A percentile compares a stretch with the other conserved stretches of the same genome.
Conservation (phyloP, 805 yeast species). For the Kodamaea hsintzibuensis region DNA sequence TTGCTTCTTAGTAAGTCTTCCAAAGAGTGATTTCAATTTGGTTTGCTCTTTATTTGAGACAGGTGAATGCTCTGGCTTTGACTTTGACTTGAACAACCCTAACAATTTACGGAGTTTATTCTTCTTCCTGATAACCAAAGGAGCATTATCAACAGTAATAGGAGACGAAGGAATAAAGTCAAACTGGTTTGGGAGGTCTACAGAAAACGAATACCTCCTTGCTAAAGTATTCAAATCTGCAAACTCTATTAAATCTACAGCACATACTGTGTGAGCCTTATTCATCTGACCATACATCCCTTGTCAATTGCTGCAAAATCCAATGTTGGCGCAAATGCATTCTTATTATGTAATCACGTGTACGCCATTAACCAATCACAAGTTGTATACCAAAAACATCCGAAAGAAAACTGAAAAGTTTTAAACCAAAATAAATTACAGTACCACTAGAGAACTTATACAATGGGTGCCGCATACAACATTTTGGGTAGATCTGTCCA, state of each 20-base stretch:
- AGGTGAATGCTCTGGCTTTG: background rate
- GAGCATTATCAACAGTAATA: background rate
- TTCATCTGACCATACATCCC: background rate
- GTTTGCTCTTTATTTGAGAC: background rate
- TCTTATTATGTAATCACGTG: background rate
- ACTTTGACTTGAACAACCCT: background rate
- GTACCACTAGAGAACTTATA: conserved; percentile 1
- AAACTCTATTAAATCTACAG: background rate
- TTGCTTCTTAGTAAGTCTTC: background rate
- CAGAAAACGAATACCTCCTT: background rate
- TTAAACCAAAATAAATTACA: conserved; percentile 5
- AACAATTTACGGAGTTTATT: background rate
- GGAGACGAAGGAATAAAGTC: background rate
- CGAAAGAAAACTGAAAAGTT: conserved; percentile 7
- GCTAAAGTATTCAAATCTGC: background rate
- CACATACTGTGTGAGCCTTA: conserved; percentile 1
- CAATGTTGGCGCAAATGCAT: background rate
- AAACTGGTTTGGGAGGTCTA: background rate
- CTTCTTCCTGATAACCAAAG: background rate
- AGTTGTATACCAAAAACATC: background rate
- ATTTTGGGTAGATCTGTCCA: conserved; percentile 83
- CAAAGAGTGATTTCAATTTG: background rate
- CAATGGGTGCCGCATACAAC: conserved; percentile 82
- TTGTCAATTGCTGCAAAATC: background rate
- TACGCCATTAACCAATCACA: conserved; percentile 2